Evolutionary conservation across 768 basidiomycete genomes (phyloP).

Genomic region (Boletus sp.): DNA sequence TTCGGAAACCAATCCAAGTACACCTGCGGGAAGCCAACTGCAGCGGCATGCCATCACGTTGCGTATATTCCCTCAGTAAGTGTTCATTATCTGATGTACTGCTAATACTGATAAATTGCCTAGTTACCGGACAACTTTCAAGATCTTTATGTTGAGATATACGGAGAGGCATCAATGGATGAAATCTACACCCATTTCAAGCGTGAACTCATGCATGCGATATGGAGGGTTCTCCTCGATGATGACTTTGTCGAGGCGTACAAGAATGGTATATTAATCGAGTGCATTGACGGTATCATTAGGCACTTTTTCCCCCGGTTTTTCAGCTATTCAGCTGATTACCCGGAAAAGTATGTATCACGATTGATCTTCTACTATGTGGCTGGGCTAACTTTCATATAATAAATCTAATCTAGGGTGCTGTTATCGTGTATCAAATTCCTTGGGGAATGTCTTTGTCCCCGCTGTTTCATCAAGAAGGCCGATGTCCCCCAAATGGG

Average conservation of each 20-base stretch:
- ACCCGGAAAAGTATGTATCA: constrained; percentile 6
- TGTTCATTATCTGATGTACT: neutral
- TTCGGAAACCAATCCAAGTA: constrained; percentile 23
- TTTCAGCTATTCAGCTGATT: neutral
- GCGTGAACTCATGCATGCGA: neutral
- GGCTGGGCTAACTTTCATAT: rapidly evolving
- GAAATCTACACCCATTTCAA: constrained; percentile 2
- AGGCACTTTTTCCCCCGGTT: neutral
- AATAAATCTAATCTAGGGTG: no score
- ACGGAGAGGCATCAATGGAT: neutral
- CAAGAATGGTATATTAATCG: neutral
- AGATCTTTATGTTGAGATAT: neutral
- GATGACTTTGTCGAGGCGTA: neutral
- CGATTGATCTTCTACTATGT: neutral
- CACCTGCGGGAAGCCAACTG: constrained; percentile 2
- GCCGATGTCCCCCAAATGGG: neutral
- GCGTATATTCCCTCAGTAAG: constrained; percentile 9
- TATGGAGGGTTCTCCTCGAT: neutral
- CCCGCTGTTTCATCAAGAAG: neutral
- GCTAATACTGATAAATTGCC: neutral
- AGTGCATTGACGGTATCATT: neutral
- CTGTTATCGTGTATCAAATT: constrained; percentile 2
- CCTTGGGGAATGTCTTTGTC: constrained; percentile 1
- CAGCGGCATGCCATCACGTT: constrained; percentile 13
- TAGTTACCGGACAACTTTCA: constrained; percentile 13